Base-by-base conservation (phyloP, 495 filamentous ascomycete genomes). In the Bacidia rubella region DNA sequence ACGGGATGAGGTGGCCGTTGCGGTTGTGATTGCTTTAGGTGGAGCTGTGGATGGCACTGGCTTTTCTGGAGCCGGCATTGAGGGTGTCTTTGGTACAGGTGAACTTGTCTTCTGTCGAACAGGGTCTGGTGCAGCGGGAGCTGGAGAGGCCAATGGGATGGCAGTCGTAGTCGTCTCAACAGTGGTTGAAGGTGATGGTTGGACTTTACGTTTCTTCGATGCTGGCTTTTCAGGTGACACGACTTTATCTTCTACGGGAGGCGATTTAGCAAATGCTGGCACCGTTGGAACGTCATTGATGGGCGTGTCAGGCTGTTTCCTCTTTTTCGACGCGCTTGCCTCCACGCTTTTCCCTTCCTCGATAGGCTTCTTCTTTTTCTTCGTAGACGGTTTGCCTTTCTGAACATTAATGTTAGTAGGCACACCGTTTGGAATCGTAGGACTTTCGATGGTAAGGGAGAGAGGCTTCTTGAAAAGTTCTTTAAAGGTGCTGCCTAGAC, bases 141-240 rank as follows among this genome's bases (percentile, higher is more conserved):
- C 63, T 24, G 63, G 57, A 11, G 63, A 54, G 23, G 63, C 63
- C 24, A 65, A 47, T 15, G 64, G 64, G 21, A 66, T 45, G 10
- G 49, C 57, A 3, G 61, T 64, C 0, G 57, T 63, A 2, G 43
- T 39, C 19, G 55, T 61, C 22, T 48, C 51, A 25, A 45, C 42
- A 17, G 53, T 52, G 47, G 47, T 49, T 45, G 35, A 63, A 26
- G 71, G 73, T 54, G 65, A 67, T 44, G 70, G 74, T 25, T 74
- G 71, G 5, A 69, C 78, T 57, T 80, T 81, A 50, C 68, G 76
- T 24, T 75, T 73, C 66, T 83, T 83, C n/a, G 59, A 22, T 51
- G 58, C 26, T 49, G 56, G 23, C 57, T 56, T 54, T 11, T 42
- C 35, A 20, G 54, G 39, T 47, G 54, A 53, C 21, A 19, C 51